phyloP scores from a whole-genome alignment of 768 basidiomycete species.

The Hydnum rufescens region DNA sequence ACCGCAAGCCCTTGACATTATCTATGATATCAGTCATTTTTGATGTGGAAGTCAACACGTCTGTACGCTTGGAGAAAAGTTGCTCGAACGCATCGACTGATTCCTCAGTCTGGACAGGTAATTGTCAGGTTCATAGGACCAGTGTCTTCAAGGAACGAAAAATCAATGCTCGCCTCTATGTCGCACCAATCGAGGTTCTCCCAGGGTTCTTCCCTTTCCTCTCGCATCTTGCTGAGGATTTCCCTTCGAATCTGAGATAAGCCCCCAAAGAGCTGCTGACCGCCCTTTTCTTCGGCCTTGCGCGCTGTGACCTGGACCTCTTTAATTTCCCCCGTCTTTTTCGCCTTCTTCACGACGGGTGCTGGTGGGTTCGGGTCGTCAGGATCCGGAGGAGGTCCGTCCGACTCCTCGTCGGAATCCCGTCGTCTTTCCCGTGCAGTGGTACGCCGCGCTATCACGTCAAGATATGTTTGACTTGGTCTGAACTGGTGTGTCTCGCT shows the following conservation, averaged over 20 bases:
- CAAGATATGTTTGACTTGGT: conserved; percentile 65
- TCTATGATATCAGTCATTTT: neutral
- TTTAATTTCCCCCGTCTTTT: conserved; percentile 31
- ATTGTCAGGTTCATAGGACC: too few relatives aligned
- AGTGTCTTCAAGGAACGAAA: neutral
- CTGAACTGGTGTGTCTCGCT: conserved; percentile 63
- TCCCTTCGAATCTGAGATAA: conserved; percentile 53
- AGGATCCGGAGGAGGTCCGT: conserved; percentile 36
- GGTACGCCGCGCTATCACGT: conserved; percentile 43
- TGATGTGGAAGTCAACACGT: neutral
- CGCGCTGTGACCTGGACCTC: conserved; percentile 64
- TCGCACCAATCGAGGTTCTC: conserved; percentile 45
- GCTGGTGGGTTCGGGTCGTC: conserved; percentile 39
- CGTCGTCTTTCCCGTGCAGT: conserved; percentile 21
- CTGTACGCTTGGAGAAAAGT: conserved; percentile 29
- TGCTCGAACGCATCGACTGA: conserved; percentile 38
- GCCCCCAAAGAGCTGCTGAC: conserved; percentile 30
- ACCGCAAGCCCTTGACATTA: neutral
- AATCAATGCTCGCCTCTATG: conserved; percentile 33
- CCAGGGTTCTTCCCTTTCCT: conserved; percentile 67
- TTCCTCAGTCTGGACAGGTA: conserved; percentile 38
- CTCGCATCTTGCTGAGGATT: conserved; percentile 51
- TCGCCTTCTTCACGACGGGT: conserved; percentile 13
- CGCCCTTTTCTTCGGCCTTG: conserved; percentile 35
- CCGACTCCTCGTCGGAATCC: conserved; percentile 8